Percentiles rank a stretch among this genome's conserved stretches.
These are phyloP conservation scores for Chlamydomonas sphaeroides DNA, from an alignment of 139 green algal species.

Conservation along the genomic window DNA sequence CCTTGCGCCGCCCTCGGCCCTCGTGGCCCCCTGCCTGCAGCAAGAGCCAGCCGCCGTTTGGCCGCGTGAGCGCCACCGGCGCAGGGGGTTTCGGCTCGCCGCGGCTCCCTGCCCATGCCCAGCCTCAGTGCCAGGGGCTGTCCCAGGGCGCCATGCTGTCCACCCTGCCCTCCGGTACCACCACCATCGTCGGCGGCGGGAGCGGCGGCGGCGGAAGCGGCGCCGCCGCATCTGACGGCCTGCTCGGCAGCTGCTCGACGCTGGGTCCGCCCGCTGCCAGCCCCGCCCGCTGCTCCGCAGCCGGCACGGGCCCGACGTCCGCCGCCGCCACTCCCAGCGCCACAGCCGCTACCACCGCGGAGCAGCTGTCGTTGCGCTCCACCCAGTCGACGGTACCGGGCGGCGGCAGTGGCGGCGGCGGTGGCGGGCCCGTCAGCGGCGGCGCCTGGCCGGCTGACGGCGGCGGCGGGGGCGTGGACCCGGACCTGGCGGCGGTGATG, in stretches of 20 bases:
- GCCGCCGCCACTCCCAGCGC: neutral
- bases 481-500: constrained; percentile 40
- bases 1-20: too few relatives aligned
- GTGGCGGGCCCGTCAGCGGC: neutral
- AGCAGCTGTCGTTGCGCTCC: neutral
- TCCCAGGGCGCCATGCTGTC: neutral
- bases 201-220: too few relatives aligned
- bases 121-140: neutral
- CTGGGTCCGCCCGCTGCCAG: too few relatives aligned
- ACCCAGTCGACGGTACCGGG: neutral
- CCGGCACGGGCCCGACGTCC: neutral
- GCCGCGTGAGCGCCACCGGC: neutral
- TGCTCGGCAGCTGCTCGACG: too few relatives aligned
- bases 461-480: neutral
- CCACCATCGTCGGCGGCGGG: too few relatives aligned
- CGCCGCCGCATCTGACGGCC: too few relatives aligned
- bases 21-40: too few relatives aligned
- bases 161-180: too few relatives aligned
- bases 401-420: neutral
- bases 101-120: neutral
- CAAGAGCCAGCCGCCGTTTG: neutral
- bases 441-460: neutral
- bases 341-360: neutral
- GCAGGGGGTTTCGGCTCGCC: too few relatives aligned
- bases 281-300: neutral